A percentile compares a stretch with the other conserved stretches of the same genome.
These are phyloP conservation scores for Pluteus cervinus DNA, from an alignment of 768 basidiomycete genomes.

Conservation along the genomic window DNA sequence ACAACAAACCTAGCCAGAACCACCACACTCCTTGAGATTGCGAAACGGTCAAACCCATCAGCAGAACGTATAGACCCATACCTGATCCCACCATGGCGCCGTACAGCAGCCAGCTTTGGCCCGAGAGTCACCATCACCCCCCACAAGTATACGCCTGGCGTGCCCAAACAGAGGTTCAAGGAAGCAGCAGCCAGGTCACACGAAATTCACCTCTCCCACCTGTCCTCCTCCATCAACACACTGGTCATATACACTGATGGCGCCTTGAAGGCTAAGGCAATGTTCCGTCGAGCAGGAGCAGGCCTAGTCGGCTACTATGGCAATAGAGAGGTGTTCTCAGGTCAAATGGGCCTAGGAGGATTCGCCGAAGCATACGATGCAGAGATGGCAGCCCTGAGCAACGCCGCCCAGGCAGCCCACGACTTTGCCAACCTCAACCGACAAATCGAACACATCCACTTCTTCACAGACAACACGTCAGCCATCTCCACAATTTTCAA, in stretches of 20 bases:
- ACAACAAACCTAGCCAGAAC: slow-evolving; percentile 6
- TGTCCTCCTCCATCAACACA: background rate
- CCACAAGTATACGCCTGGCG: no score
- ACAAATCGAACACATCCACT: slow-evolving; percentile 12
- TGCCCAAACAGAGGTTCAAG: no score
- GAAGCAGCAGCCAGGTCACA: slow-evolving; percentile 8
- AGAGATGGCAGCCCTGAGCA: slow-evolving; percentile 17
- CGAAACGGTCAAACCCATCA: slow-evolving; percentile 8
- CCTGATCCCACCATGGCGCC: slow-evolving; percentile 16
- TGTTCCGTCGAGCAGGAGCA: slow-evolving; percentile 11
- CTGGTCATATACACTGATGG: slow-evolving; percentile 11
- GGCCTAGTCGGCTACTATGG: slow-evolving; percentile 12
- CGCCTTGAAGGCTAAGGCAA: slow-evolving; percentile 3
- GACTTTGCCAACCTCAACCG: slow-evolving; percentile 3
- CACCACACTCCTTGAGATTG: slow-evolving; percentile 10
- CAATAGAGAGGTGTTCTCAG: slow-evolving; percentile 8
- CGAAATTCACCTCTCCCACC: slow-evolving; percentile 1
- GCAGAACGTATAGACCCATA: slow-evolving; percentile 15
- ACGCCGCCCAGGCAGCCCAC: slow-evolving; percentile 9
- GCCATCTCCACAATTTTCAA: slow-evolving; percentile 13
- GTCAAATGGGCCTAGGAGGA: slow-evolving; percentile 15
- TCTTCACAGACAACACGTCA: slow-evolving; percentile 19
- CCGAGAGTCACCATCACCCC: no score
- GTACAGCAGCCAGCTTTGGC: slow-evolving; percentile 4
- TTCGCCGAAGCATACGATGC: slow-evolving; percentile 21